Evolutionary conservation across 768 basidiomycete genomes (phyloP), one percentile per base, ranked within the genome.

Genomic region (Steccherinum ochraceum): DNA sequence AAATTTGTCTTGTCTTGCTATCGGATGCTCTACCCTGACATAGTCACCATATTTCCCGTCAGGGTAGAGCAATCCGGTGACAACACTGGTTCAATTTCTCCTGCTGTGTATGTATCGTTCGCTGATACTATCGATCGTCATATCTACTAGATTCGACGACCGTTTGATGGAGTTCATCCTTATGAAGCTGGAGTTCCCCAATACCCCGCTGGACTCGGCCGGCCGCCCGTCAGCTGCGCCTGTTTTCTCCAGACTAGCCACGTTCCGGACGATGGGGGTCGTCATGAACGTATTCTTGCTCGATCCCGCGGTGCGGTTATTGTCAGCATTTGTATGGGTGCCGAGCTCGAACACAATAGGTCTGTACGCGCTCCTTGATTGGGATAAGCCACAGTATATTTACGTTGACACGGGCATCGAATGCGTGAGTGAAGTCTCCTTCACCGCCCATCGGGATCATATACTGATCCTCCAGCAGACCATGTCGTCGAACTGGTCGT

Each of bases 401-500:
- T 87, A 84, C 55, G 73, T 88, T 44, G 84, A 88, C 64, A 87
- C 85, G 1, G 80, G 81, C 12, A 81, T 88, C 12, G 75, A 80
- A 68, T 86, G 84, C 59, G 86, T 87, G 60, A 68, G 84, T 78
- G n/a, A 5, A n/a, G 19, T 11, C n/a, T n/a, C 35, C 35, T 11
- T n/a, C 35, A 11, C 35, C 11, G 11, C 11, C 35, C 35, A 11
- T 11, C 35, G 35, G 11, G n/a, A 11, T n/a, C 11, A 11, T n/a
- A 39, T n/a, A 39, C 35, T 39, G 7, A 5, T 45, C 42, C 24
- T n/a, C 18, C 39, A 49, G 19, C 53, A 86, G 85, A 72, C 77
- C 12, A 70, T 74, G 61, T 83, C 82, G 18, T 82, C 84, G 10
- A 87, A 86, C 52, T 88, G 86, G 86, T 86, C 84, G 20, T 88